These are phyloP conservation scores for Diplodia intermedia DNA, from an alignment of 2,329 filamentous ascomycete genomes.

Conservation along the genomic window DNA sequence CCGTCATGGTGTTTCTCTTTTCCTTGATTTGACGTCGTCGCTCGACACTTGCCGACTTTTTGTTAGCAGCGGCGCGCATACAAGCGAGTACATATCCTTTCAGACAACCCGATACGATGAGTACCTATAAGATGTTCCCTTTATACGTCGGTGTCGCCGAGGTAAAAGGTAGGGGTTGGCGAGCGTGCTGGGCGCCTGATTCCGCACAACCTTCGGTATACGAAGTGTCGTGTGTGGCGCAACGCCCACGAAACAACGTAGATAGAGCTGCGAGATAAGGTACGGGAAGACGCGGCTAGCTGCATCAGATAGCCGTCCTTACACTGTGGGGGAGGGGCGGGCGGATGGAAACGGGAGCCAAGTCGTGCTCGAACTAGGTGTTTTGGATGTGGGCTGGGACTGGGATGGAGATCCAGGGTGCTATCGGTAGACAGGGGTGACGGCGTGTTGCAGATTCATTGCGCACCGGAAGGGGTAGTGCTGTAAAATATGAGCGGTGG, in stretches of 20 bases:
- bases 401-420: neutral
- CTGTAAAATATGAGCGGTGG: neutral
- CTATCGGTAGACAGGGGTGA: neutral
- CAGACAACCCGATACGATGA: neutral
- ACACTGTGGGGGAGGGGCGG: neutral
- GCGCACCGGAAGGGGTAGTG: neutral
- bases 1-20: neutral
- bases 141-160: neutral
- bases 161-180: neutral
- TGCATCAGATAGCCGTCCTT: neutral
- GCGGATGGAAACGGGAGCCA: neutral
- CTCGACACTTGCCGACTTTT: neutral
- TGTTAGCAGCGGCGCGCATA: neutral
- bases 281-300: neutral
- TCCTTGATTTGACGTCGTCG: neutral
- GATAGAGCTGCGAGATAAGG: neutral
- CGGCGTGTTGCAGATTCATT: neutral
- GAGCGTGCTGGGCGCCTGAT: neutral
- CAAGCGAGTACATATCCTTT: neutral
- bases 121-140: neutral
- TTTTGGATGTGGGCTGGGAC: neutral
- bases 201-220: neutral
- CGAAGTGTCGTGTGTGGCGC: neutral
- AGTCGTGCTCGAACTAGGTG: neutral
- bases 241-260: neutral